Conservation (phyloP, 1,284 basidiomycete species). For the Sanguinoderma infundibulare region DNA sequence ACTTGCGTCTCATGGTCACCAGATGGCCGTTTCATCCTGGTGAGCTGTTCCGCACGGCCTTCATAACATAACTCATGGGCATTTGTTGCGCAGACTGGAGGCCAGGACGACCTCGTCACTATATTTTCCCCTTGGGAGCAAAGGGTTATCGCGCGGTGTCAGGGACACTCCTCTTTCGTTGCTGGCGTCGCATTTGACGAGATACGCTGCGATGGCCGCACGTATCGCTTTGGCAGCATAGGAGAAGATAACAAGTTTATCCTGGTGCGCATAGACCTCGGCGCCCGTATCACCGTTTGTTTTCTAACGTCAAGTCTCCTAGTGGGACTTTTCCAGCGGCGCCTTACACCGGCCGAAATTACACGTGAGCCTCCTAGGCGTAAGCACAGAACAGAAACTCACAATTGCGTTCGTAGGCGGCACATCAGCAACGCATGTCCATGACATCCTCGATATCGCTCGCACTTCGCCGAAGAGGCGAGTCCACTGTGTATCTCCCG, state of each 20-base stretch:
- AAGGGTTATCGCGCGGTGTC: slow-evolving; percentile 93
- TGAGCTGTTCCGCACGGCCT: slow-evolving; percentile 37
- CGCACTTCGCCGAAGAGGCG: slow-evolving; percentile 55
- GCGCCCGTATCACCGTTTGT: background rate
- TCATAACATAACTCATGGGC: background rate
- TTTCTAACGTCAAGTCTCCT: slow-evolving; percentile 10
- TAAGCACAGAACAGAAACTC: background rate
- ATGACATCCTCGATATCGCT: slow-evolving; percentile 78
- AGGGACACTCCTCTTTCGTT: slow-evolving; percentile 96
- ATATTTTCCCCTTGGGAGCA: slow-evolving; percentile 93
- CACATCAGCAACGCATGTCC: slow-evolving; percentile 72
- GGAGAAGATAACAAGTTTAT: slow-evolving; percentile 95
- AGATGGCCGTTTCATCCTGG: slow-evolving; percentile 91
- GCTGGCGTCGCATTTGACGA: slow-evolving; percentile 91
- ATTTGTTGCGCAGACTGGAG: slow-evolving; percentile 63
- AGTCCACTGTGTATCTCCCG: slow-evolving; percentile 61
- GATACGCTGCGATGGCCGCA: slow-evolving; percentile 81
- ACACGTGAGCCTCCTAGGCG: slow-evolving; percentile 37
- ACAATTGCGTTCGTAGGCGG: slow-evolving; percentile 36
- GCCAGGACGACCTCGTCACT: slow-evolving; percentile 93
- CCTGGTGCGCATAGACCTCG: slow-evolving; percentile 50
- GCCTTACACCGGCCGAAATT: slow-evolving; percentile 77
- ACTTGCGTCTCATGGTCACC: slow-evolving; percentile 94
- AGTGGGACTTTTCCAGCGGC: slow-evolving; percentile 93
- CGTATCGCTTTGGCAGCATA: slow-evolving; percentile 90